Evolutionary conservation across 2,329 filamentous ascomycete genomes (phyloP), one percentile per base, ranked within the genome.

Genomic region (Diaporthe ampelina): DNA sequence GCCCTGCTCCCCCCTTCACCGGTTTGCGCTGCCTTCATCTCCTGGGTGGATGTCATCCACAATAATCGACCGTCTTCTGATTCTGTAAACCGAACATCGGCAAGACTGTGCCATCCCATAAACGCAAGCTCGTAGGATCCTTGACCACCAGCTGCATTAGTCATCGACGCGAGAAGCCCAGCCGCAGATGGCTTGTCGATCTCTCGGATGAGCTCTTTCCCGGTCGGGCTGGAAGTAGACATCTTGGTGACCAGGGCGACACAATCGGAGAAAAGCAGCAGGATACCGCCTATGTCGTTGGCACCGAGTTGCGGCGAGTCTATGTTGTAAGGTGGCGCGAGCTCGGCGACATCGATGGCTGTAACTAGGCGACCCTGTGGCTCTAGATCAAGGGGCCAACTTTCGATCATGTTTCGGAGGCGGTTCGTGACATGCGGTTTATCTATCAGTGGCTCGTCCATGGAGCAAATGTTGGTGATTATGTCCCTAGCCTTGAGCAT

Each of bases 391-490:
- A 85, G 80, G 1, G 95, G 94, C 94, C 95, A 97, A 59, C 89
- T 90, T 79, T 94, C 91, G 56, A 97, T 89, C 82, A 97, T 89
- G 77, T 93, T 92, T 76, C 92, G 92, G 63, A 98, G 85, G 56
- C 94, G 91, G 77, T 91, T 93, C 45, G 93, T 89, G 58, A 94
- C 88, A 77, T 94, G 93, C 13, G 92, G 91, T 78, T 95, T 94
- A 79, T 94, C 93, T 4, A 86, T 90, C 79, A 83, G 87, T 79
- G 79, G 94, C 81, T 85, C 94, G 79, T 98, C 96, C 85, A 98
- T 92, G 21, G 96, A 97, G 83, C 97, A 99, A 57, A 99, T 99
- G 71, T 97, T 97, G 26, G 95, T 95, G 77, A 99, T 95, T 70
- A 98, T 94, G 81, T 98, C 97, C 77, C 96, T 90, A 0, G 97